Evolutionary conservation across 1,139 yeast species (phyloP).

Genomic region (Blastobotrys illinoisensis): DNA sequence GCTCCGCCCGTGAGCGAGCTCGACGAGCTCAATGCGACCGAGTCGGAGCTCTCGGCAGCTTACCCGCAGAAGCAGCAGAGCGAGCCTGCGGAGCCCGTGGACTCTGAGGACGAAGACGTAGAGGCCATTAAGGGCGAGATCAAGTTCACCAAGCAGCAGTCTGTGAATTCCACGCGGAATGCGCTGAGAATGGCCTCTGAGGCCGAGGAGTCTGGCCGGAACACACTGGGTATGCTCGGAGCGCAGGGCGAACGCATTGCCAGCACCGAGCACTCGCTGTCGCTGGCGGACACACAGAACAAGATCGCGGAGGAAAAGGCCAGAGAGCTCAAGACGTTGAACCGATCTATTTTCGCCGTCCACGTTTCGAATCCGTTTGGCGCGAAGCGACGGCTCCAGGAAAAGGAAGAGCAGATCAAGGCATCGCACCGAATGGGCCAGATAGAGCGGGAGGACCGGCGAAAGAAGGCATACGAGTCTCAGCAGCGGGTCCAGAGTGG

Average conservation of each 20-base stretch:
- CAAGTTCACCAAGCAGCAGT: constrained; percentile 79
- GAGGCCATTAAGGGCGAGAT: constrained; percentile 83
- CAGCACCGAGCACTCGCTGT: constrained; percentile 70
- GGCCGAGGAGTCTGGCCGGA: constrained; percentile 86
- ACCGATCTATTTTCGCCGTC: constrained; percentile 78
- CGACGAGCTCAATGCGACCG: constrained; percentile 45
- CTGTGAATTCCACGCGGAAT: constrained; percentile 79
- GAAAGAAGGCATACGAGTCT: constrained; percentile 41
- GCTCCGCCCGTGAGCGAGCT: constrained; percentile 36
- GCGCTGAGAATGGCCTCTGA: constrained; percentile 84
- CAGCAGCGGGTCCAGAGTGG: constrained; percentile 46
- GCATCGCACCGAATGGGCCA: constrained; percentile 58
- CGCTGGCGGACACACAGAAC: constrained; percentile 76
- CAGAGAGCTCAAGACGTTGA: constrained; percentile 68
- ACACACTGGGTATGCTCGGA: constrained; percentile 88
- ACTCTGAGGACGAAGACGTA: constrained; percentile 73
- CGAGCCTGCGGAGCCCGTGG: constrained; percentile 38
- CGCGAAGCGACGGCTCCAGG: constrained; percentile 67
- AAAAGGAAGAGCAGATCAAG: constrained; percentile 67
- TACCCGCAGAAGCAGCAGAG: constrained; percentile 1
- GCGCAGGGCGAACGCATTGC: constrained; percentile 83
- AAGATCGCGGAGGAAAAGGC: constrained; percentile 81
- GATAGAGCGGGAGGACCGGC: constrained; percentile 38
- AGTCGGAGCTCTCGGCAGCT: constrained; percentile 14
- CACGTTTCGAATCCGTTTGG: constrained; percentile 84